A percentile compares a stretch with the other conserved stretches of the same genome.
Conservation (phyloP, 208 protist genomes). For the Naegleria fowleri region DNA sequence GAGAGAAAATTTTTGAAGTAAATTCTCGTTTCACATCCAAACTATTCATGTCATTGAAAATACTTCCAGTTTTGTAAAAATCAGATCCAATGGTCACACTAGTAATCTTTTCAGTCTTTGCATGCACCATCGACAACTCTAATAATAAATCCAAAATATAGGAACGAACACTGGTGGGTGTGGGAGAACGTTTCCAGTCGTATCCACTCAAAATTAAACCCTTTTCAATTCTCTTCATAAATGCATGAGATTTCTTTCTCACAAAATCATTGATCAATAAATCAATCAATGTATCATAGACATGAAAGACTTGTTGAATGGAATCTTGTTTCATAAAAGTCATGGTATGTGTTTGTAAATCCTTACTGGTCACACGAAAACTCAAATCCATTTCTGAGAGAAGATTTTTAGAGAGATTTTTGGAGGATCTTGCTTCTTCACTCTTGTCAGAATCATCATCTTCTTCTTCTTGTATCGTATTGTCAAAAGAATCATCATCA, state of each 20-base stretch:
- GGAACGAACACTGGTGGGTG: background rate
- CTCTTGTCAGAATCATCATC: background rate
- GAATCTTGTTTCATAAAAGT: background rate
- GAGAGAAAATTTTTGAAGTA: background rate
- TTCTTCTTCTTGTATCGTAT: background rate
- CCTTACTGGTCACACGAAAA: background rate
- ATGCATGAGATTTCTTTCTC: background rate
- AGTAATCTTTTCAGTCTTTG: slow-evolving; percentile 7
- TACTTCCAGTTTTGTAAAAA: too few species aligned
- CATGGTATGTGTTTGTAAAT: background rate
- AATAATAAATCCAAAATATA: slow-evolving; percentile 16
- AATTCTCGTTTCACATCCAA: background rate
- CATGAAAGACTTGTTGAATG: background rate
- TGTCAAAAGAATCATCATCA: too few species aligned
- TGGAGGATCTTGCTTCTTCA: background rate
- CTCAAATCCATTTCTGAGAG: background rate
- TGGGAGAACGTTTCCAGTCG: background rate
- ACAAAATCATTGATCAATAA: background rate
- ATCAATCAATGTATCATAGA: slow-evolving; percentile 11
- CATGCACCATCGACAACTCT: background rate
- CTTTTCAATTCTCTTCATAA: background rate
- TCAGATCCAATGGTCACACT: background rate
- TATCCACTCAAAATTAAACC: background rate
- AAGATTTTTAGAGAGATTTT: background rate
- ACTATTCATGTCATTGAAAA: background rate